Base-by-base conservation (phyloP, 495 filamentous ascomycete genomes). In the Bombardia bombarda region DNA sequence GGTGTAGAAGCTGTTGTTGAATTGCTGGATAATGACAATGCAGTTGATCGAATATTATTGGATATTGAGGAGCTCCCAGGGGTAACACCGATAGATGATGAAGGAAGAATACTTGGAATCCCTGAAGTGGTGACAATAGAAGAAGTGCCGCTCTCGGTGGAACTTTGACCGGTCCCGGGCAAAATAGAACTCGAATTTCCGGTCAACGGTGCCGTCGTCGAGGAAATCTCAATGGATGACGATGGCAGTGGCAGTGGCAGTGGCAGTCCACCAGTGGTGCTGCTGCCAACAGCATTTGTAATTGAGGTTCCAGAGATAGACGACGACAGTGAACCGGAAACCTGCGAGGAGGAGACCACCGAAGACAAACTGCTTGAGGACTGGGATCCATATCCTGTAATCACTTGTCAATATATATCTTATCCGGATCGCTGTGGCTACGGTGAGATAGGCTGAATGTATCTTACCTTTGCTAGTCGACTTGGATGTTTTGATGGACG, bases 281-380 rank as follows among this genome's bases (percentile, higher is more conserved):
- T 52, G 25, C 26, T 43, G 12, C 33, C 47, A 19, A 41, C 42
- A 8, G 38, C 31, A 10, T 22, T 22, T 17, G 56, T 49, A 2
- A 24, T 18, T 22, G 51, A 57, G 26, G 23, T 42, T 18, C 43
- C 41, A 51, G 25, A 22, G 48, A 17, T 18, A 35, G 14, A 18
- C 14, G 46, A 37, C 16, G 45, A 42, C 13, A 28, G 17, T n/a
- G 3, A 35, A 38, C 23, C 32, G 2, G 38, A 54, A 42, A 18
- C 19, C 19, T 42, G 24, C 3, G 21, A 38, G 7, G 42, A 26
- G 8, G 41, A 43, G 7, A 12, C 30, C 12, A 17, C 16, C 21
- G 42, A 36, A n/a, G 43, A 45, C 7, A 32, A 25, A 23, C 43
- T 45, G n/a, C 49, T 47, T n/a, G 40, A 33, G 22, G 39, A 42